Evolutionary conservation across 805 yeast genomes (phyloP).

Genomic region (Candida taoyuanica): DNA sequence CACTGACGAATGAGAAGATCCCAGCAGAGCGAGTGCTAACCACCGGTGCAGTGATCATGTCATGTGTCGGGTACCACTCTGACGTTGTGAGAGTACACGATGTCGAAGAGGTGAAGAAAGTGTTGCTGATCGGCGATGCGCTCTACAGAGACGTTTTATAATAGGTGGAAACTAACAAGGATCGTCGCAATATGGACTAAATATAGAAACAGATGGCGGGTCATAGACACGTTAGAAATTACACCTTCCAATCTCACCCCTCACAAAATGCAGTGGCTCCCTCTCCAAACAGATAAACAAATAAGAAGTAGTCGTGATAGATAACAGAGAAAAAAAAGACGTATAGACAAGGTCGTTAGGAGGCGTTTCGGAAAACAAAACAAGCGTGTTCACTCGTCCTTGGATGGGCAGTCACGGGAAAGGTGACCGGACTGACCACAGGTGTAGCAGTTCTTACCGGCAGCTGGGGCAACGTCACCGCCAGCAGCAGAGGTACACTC

Average conservation of each 20-base stretch:
- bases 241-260: neutral
- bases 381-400: conserved; percentile 9
- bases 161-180: neutral
- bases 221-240: conserved; percentile 3
- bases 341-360: too few relatives aligned
- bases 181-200: too few relatives aligned
- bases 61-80: conserved; percentile 67
- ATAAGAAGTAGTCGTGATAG: neutral
- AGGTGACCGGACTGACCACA: conserved; percentile 72
- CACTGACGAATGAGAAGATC: conserved; percentile 50
- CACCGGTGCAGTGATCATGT: conserved; percentile 69
- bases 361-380: too few relatives aligned
- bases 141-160: conserved; percentile 41
- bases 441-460: conserved; percentile 37
- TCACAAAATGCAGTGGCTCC: too few relatives aligned
- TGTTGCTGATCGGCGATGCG: conserved; percentile 65
- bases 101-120: conserved; percentile 53
- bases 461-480: conserved; percentile 29
- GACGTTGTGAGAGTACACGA: conserved; percentile 91
- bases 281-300: conserved; percentile 6
- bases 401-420: conserved; percentile 61
- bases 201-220: too few relatives aligned
- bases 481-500: conserved; percentile 64
- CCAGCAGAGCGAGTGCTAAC: conserved; percentile 68
- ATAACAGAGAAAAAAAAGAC: too few relatives aligned